phyloP scores from a whole-genome alignment of 805 yeast species.

The Hanseniaspora clermontiae region DNA sequence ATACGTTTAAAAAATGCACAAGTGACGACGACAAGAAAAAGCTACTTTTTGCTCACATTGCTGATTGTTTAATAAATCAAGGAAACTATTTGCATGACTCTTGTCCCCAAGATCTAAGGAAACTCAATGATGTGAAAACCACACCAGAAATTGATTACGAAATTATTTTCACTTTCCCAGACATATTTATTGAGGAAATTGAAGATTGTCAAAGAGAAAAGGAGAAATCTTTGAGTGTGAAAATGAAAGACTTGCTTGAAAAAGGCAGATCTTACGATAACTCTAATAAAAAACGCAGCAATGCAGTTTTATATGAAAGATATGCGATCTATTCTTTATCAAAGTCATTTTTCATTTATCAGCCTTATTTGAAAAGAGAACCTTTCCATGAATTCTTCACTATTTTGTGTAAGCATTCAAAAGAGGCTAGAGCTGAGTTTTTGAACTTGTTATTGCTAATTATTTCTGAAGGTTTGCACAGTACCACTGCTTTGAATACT shows the following conservation, averaged over 20 bases:
- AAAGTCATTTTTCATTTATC: conserved; percentile 62
- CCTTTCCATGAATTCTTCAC: conserved; percentile 52
- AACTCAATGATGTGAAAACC: background rate
- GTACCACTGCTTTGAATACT: conserved; percentile 47
- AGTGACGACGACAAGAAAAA: background rate
- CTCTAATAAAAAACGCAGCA: conserved; percentile 29
- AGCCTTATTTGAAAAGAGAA: conserved; percentile 49
- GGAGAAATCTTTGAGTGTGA: background rate
- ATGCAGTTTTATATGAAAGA: conserved; percentile 62
- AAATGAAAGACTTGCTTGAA: background rate
- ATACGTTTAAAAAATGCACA: background rate
- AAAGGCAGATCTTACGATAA: background rate
- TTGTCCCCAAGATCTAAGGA: background rate
- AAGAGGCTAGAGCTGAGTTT: conserved; percentile 66
- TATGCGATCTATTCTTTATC: conserved; percentile 63
- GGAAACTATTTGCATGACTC: background rate
- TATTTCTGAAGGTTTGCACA: conserved; percentile 60
- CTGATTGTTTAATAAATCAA: background rate
- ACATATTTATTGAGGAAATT: background rate
- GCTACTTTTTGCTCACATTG: background rate
- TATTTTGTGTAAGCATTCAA: conserved; percentile 51
- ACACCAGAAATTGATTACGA: background rate
- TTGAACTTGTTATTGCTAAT: conserved; percentile 54
- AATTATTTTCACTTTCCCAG: background rate
- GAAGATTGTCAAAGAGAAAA: background rate